Base-by-base conservation (phyloP, 1,284 basidiomycete genomes). In the Trametes pubescens region DNA sequence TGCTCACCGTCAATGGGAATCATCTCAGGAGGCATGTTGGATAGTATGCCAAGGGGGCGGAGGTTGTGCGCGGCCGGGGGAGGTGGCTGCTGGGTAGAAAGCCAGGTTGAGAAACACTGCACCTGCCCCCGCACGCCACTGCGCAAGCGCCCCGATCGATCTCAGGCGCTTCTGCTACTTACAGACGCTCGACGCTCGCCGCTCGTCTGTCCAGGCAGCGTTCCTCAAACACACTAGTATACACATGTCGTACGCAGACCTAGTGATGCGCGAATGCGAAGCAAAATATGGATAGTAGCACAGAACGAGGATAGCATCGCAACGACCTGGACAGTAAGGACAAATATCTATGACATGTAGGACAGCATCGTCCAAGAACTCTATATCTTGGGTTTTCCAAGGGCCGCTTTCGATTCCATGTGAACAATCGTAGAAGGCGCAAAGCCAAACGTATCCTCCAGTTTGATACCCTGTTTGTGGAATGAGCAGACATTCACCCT, bases 391-490 rank as follows among this genome's bases (percentile, higher is more conserved):
- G 82, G 79, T 65, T 80, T 85, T 32, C 79, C 80, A 16, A 82
- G 64, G 5, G 76, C 74, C 4, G 76, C 77, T 13, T 81, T 78
- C 60, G 74, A 76, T 35, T 88, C 88, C 78, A 86, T 62, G 75
- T 91, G 82, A 8, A 92, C 85, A 29, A 94, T 76, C 13, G 92
- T 94, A 6, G 92, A 94, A 0, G 92, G 92, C 4, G 92, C 92
- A 71, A 92, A 89, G 14, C 92, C 92, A 73, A 94, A 93, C 61
- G 91, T 87, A 4, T 89, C 87, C 37, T 86, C 83, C 59, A 93
- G 75, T 67, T 80, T 78, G 54, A 93, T 84, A 35, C 82, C 84
- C 92, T 94, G 64, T 54, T 22, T 35, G 47, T 63, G 48, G 37
- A 38, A 81, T 63, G 22, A 60, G 67, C 69, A 57, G 51, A 58